These are phyloP conservation scores for Buddleja alternifolia DNA, from an alignment of 257 asterid species.

Conservation along the genomic window DNA sequence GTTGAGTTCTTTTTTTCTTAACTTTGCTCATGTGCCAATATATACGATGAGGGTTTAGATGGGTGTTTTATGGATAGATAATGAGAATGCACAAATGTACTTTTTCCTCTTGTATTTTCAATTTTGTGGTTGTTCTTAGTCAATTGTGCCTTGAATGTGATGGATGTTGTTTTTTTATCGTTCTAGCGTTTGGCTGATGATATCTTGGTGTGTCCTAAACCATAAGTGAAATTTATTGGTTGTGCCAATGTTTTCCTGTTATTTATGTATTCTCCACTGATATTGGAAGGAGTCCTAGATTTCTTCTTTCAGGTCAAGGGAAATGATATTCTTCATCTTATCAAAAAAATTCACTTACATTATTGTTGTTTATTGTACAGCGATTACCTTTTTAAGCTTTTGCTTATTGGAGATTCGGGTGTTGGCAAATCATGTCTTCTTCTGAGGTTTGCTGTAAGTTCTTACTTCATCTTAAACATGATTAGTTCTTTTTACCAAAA, in stretches of 20 bases:
- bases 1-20: background rate
- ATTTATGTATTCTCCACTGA: constrained; percentile 8
- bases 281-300: background rate
- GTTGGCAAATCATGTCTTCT: constrained; percentile 81
- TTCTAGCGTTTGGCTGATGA: background rate
- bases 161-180: background rate
- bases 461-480: background rate
- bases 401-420: constrained; percentile 81
- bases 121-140: background rate
- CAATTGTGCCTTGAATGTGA: background rate
- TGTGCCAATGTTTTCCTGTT: background rate
- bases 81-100: background rate
- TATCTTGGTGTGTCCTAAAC: too few relatives aligned
- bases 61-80: background rate
- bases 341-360: background rate
- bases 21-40: background rate
- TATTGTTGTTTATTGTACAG: constrained; percentile 37
- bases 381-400: constrained; percentile 75
- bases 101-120: background rate
- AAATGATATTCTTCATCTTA: constrained; percentile 20
- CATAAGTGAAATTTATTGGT: background rate
- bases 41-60: background rate
- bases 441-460: constrained; percentile 79
- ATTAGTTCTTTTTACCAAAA: background rate
- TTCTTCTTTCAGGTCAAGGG: constrained; percentile 18